Conservation (phyloP, 345 rosid species). For the Aquilaria yunnanensis region DNA sequence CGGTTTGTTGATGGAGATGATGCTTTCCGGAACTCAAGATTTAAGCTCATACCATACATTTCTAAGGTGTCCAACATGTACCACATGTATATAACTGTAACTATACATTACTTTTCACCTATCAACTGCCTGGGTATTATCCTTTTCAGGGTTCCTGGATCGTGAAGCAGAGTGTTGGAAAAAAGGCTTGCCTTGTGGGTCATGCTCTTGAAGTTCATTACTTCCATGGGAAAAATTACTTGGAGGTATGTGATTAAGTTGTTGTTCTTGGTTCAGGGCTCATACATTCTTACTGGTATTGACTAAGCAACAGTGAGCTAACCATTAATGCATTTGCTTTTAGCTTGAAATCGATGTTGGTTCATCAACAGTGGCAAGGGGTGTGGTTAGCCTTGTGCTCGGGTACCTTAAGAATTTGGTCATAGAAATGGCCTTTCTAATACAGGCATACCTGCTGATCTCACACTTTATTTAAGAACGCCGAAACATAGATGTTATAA, state of each 20-base stretch:
- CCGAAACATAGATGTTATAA: background rate
- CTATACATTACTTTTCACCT: background rate
- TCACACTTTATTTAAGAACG: background rate
- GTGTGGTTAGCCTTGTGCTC: slow-evolving; percentile 70
- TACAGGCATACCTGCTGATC: slow-evolving; percentile 45
- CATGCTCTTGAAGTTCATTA: slow-evolving; percentile 67
- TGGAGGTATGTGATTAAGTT: slow-evolving; percentile 51
- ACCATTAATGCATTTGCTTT: background rate
- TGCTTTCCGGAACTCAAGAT: slow-evolving; percentile 83
- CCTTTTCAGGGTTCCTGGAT: slow-evolving; percentile 86
- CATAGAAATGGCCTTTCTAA: slow-evolving; percentile 86
- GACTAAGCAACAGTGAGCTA: too few relatives aligned
- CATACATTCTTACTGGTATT: background rate
- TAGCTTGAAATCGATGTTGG: slow-evolving; percentile 83
- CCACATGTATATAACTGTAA: background rate
- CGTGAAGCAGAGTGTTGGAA: slow-evolving; percentile 92
- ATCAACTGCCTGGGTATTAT: background rate
- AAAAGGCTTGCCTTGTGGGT: slow-evolving; percentile 78
- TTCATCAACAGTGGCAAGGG: slow-evolving; percentile 88
- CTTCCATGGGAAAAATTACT: slow-evolving; percentile 66
- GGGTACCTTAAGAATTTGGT: slow-evolving; percentile 84
- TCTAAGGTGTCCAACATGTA: slow-evolving; percentile 45
- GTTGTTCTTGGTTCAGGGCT: too few relatives aligned
- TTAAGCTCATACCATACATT: slow-evolving; percentile 89
- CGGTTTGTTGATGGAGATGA: slow-evolving; percentile 85